Conservation (phyloP, 495 filamentous ascomycete genomes). For the Filosporella fistucella region DNA sequence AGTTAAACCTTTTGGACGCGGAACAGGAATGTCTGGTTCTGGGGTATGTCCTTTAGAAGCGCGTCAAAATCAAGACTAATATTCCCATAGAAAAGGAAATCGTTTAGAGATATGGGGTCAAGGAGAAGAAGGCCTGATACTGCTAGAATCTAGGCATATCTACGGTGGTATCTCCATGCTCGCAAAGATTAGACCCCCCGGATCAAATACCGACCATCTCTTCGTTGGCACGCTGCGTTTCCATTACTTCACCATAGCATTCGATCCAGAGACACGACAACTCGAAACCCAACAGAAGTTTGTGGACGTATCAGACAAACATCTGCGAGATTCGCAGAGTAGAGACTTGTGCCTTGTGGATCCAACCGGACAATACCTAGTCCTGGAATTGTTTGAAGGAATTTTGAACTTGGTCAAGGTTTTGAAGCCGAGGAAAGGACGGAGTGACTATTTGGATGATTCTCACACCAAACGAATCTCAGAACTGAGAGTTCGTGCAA, state of each 20-base stretch:
- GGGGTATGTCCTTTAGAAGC: slow-evolving; percentile 57
- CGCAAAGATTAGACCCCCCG: slow-evolving; percentile 69
- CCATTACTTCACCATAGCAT: slow-evolving; percentile 83
- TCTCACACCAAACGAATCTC: slow-evolving; percentile 71
- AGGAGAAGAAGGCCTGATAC: slow-evolving; percentile 37
- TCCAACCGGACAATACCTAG: slow-evolving; percentile 76
- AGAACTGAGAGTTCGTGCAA: slow-evolving; percentile 82
- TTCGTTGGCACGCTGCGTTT: slow-evolving; percentile 89
- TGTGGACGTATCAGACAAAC: slow-evolving; percentile 71
- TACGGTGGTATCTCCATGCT: slow-evolving; percentile 86
- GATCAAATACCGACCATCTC: slow-evolving; percentile 75
- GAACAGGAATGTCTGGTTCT: slow-evolving; percentile 80
- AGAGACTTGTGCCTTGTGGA: slow-evolving; percentile 77
- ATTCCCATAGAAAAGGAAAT: slow-evolving; percentile 70
- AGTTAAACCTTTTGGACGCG: slow-evolving; percentile 64
- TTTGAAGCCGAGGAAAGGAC: slow-evolving; percentile 53
- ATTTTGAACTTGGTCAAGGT: slow-evolving; percentile 74
- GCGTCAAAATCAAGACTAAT: slow-evolving; percentile 4
- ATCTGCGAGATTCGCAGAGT: slow-evolving; percentile 72
- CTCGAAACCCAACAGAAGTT: slow-evolving; percentile 66
- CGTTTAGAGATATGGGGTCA: slow-evolving; percentile 79
- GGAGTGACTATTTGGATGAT: slow-evolving; percentile 53
- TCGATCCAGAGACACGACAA: slow-evolving; percentile 60
- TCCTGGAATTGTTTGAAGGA: slow-evolving; percentile 84
- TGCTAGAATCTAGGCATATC: slow-evolving; percentile 59